phyloP scores from a whole-genome alignment of 805 yeast species.

The Metschnikowia kofuensis region DNA sequence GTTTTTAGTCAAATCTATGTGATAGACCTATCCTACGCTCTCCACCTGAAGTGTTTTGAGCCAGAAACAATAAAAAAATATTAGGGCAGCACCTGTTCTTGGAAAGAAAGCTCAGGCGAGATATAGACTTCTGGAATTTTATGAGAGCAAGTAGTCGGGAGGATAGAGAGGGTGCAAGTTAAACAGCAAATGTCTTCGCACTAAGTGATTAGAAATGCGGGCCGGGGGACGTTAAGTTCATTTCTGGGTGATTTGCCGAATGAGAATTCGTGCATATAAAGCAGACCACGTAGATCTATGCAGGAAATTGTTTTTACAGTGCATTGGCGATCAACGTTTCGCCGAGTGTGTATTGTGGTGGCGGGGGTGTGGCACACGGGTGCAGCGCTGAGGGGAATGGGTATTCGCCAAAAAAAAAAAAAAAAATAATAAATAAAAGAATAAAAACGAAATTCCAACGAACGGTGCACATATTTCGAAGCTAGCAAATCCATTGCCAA shows the following conservation, averaged over 20 bases:
- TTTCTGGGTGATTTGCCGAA: background rate
- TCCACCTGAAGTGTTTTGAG: no score
- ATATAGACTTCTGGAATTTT: no score
- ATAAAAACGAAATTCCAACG: background rate
- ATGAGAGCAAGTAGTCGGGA: no score
- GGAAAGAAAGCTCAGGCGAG: no score
- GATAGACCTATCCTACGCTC: no score
- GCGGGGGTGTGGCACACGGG: conserved; percentile 8
- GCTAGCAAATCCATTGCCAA: no score
- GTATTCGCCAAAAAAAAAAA: background rate
- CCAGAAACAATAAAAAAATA: no score
- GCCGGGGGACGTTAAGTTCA: background rate
- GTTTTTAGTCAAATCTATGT: no score
- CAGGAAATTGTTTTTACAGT: conserved; percentile 1
- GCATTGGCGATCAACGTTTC: conserved; percentile 6
- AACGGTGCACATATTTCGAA: background rate
- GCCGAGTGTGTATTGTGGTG: conserved; percentile 9
- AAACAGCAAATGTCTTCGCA: background rate
- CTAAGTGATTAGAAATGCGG: background rate
- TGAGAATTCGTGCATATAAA: background rate
- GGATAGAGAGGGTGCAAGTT: background rate
- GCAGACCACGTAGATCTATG: conserved; percentile 6
- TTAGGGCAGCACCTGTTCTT: no score
- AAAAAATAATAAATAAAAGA: background rate
- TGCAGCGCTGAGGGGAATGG: conserved; percentile 6